These are phyloP conservation scores for Umbelopsis vinacea DNA, from an alignment of 192 early-diverging fungal genomes.

Conservation along the genomic window DNA sequence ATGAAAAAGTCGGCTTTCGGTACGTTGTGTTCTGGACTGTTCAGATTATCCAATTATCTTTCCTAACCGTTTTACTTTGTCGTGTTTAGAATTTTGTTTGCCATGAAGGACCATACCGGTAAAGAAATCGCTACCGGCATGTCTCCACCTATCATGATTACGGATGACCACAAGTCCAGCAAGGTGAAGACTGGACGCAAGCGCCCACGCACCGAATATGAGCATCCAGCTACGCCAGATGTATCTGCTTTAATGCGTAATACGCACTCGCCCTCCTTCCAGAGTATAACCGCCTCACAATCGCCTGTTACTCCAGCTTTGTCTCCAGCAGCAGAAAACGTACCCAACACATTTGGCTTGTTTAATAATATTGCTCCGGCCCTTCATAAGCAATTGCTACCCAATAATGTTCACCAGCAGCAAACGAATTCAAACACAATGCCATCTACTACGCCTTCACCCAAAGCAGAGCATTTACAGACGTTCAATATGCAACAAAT, in stretches of 20 bases:
- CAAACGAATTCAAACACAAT: not conserved
- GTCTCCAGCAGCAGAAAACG: conserved; percentile 1
- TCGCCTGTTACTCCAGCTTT: conserved; percentile 8
- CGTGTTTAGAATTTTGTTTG: conserved; percentile 74
- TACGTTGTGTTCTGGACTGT: not conserved
- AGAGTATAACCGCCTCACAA: not conserved
- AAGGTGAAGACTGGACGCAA: conserved; percentile 54
- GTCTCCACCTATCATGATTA: conserved; percentile 95
- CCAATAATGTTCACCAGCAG: not conserved
- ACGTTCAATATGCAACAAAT: not conserved
- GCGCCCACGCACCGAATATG: conserved; percentile 38
- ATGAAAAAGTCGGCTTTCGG: conserved; percentile 93
- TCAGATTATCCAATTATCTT: not conserved
- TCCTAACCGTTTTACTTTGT: not conserved
- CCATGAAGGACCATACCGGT: conserved; percentile 71
- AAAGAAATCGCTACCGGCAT: conserved; percentile 80
- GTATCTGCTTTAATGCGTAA: conserved; percentile 11
- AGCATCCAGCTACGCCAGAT: conserved; percentile 23
- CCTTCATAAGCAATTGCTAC: not conserved
- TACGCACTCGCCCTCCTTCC: not conserved
- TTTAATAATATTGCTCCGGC: conserved; percentile 20
- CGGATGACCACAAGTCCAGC: conserved; percentile 96
- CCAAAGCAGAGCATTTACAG: conserved; percentile 1
- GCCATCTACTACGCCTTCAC: not conserved
- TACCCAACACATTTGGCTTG: not conserved